Conservation (phyloP, 2,329 filamentous ascomycete species). For the Ilyonectria mors-panacis region DNA sequence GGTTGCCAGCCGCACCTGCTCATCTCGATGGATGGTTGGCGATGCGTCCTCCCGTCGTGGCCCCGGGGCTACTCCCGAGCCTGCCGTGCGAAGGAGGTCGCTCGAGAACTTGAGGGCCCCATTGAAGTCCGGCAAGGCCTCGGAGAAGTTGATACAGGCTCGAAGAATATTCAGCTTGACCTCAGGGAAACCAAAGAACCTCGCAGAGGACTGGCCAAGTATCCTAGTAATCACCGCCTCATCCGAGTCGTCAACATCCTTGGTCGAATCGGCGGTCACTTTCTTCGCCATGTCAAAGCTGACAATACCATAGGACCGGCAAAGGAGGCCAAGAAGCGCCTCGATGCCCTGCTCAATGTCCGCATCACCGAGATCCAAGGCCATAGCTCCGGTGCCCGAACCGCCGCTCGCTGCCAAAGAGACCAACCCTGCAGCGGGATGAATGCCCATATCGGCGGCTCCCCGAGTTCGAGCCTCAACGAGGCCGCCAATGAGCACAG, state of each 20-base stretch:
- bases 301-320: constrained; percentile 76
- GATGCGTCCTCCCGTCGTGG: constrained; percentile 78
- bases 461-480: constrained; percentile 93
- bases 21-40: constrained; percentile 81
- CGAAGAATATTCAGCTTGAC: constrained; percentile 90
- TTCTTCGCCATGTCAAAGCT: constrained; percentile 58
- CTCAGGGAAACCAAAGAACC: constrained; percentile 82
- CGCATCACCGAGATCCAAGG: constrained; percentile 73
- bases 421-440: constrained; percentile 90
- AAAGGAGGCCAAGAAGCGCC: constrained; percentile 72
- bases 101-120: constrained; percentile 92
- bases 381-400: constrained; percentile 65
- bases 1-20: constrained; percentile 86
- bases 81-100: constrained; percentile 85
- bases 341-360: constrained; percentile 78
- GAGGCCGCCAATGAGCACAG: constrained; percentile 85
- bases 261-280: constrained; percentile 41
- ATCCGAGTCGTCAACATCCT: constrained; percentile 62
- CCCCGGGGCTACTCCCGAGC: constrained; percentile 83
- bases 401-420: constrained; percentile 73
- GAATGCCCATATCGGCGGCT: constrained; percentile 95
- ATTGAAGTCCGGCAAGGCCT: constrained; percentile 91
- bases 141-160: constrained; percentile 93
- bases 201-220: constrained; percentile 68
- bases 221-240: constrained; percentile 71